phyloP scores from a whole-genome alignment of 306 rosid species.

The Sophora flavescens region DNA sequence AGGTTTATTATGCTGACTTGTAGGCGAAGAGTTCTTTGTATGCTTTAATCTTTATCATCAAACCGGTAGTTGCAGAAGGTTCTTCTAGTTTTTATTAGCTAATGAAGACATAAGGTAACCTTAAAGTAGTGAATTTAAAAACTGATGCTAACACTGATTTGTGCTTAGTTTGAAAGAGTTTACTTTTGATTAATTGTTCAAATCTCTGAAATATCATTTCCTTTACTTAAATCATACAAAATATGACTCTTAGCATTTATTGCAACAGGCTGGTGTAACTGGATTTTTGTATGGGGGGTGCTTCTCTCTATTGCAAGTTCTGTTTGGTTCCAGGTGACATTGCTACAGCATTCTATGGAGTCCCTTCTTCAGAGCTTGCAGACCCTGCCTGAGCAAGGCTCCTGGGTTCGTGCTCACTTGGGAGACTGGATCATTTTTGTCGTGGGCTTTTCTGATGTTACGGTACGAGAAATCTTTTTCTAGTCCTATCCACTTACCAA shows the following conservation, averaged over 20 bases:
- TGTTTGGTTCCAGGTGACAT: conserved; percentile 83
- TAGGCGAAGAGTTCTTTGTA: neutral
- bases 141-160: neutral
- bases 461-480: conserved; percentile 57
- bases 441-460: conserved; percentile 95
- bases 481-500: neutral
- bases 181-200: neutral
- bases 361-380: conserved; percentile 89
- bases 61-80: conserved; percentile 4
- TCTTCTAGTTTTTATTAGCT: conserved; percentile 31
- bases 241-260: conserved; percentile 32
- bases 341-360: conserved; percentile 91
- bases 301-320: conserved; percentile 97
- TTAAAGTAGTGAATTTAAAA: conserved; percentile 13
- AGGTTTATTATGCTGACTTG: neutral
- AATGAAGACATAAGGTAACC: neutral
- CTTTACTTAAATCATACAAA: conserved; percentile 12
- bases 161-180: neutral
- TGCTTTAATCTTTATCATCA: conserved; percentile 33
- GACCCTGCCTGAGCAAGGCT: conserved; percentile 88
- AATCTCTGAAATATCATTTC: neutral
- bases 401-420: conserved; percentile 96
- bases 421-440: conserved; percentile 87
- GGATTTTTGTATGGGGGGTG: conserved; percentile 99
- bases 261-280: conserved; percentile 84